These are phyloP conservation scores for Cyberlindnera amylophila DNA, from an alignment of 805 yeast genomes.

Conservation along the genomic window DNA sequence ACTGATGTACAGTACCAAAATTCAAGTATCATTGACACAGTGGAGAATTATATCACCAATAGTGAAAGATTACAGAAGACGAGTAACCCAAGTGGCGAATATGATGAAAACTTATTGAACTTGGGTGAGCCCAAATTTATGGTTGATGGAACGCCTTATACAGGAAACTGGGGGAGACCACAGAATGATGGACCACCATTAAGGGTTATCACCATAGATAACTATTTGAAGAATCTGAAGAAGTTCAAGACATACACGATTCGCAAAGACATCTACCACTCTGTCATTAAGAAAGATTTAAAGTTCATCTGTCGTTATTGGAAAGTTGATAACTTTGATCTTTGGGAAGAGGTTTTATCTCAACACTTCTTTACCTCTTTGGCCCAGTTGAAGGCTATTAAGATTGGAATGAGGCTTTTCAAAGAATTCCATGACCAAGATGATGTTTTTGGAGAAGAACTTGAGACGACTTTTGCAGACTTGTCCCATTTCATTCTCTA, in stretches of 20 bases:
- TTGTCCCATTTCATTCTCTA: constrained; percentile 27
- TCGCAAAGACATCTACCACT: constrained; percentile 37
- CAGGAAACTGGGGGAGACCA: constrained; percentile 85
- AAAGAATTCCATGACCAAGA: constrained; percentile 31
- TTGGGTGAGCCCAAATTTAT: constrained; percentile 90
- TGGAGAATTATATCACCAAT: constrained; percentile 63
- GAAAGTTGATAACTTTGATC: constrained; percentile 68
- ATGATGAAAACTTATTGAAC: constrained; percentile 43
- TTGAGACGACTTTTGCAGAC: constrained; percentile 23
- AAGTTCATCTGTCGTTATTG: constrained; percentile 59
- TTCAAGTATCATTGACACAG: constrained; percentile 23
- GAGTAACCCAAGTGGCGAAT: constrained; percentile 65
- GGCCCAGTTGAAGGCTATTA: constrained; percentile 67
- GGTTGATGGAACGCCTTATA: constrained; percentile 61
- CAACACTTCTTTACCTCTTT: constrained; percentile 76
- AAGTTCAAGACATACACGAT: constrained; percentile 31
- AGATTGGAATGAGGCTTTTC: constrained; percentile 47
- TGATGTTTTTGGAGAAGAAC: constrained; percentile 16
- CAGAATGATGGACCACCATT: constrained; percentile 94
- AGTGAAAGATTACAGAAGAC: constrained; percentile 59
- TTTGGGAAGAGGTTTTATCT: constrained; percentile 87
- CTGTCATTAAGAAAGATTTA: constrained; percentile 66
- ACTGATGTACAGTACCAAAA: constrained; percentile 36
- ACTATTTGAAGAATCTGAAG: constrained; percentile 45
- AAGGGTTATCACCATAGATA: constrained; percentile 60